These are phyloP conservation scores for Crinitomyces ghanaensis DNA, from an alignment of 805 yeast genomes.

Conservation along the genomic window DNA sequence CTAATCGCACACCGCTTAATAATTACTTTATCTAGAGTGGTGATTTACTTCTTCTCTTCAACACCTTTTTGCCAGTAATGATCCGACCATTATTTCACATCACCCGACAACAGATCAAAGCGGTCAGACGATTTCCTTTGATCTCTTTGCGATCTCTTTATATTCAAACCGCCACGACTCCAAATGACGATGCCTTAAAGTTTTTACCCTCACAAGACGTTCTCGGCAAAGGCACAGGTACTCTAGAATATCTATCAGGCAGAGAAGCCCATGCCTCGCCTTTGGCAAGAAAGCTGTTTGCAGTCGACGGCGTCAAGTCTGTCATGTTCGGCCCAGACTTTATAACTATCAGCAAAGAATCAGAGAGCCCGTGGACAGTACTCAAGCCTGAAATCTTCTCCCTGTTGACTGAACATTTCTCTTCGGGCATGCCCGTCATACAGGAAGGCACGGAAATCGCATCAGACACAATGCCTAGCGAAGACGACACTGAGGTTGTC, in stretches of 20 bases:
- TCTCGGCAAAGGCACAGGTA: constrained; percentile 42
- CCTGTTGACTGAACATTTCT: constrained; percentile 34
- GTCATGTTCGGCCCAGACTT: constrained; percentile 77
- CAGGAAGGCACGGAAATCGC: constrained; percentile 26
- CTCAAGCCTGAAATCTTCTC: constrained; percentile 52
- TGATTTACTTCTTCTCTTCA: no score
- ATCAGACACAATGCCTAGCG: constrained; percentile 37
- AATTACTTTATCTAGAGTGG: no score
- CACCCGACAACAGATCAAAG: not conserved
- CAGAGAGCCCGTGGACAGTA: constrained; percentile 56
- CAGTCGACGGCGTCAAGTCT: constrained; percentile 63
- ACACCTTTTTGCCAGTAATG: not conserved
- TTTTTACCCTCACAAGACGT: constrained; percentile 65
- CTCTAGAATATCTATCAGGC: constrained; percentile 62
- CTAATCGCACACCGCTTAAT: no score
- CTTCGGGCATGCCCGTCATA: constrained; percentile 42
- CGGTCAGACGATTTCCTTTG: no score
- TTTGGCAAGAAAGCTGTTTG: constrained; percentile 60
- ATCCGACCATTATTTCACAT: not conserved
- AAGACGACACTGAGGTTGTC: constrained; percentile 69
- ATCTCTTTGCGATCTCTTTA: constrained; percentile 17
- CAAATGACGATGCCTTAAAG: constrained; percentile 77
- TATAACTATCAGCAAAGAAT: constrained; percentile 63
- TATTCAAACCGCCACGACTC: constrained; percentile 77
- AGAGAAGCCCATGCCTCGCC: constrained; percentile 70